Base-by-base conservation (phyloP, 345 rosid genomes). In the Boechera divaricarpa region DNA sequence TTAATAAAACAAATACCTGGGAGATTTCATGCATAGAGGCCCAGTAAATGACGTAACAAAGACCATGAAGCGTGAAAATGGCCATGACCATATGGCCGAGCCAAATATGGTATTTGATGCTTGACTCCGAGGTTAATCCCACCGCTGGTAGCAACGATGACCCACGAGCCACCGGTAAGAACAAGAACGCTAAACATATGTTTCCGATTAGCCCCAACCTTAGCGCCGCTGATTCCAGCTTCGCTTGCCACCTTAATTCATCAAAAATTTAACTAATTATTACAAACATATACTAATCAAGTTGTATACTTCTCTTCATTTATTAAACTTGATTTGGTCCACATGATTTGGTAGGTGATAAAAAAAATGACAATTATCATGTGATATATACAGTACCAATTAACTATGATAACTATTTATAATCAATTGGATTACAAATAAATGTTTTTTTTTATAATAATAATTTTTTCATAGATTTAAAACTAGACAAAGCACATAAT, bases 51-150 rank as follows among this genome's bases (percentile, higher is more conserved):
- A 92, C 82, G 84, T 65, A 91, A 69, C 72, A 36, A 41, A 92
- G 24, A 12, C 98, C 97, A 57, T 94, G 97, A 56, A 82, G 55
- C 0, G 95, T 83, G 77, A 90, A 86, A 77, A 89, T 51, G 21
- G 70, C 11, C 91, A 94, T 82, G 75, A 85, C 87, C 68, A 86
- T 63, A 66, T 94, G 96, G 1, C 98, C 97, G 1, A 94, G 78
- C 97, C 98, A 94, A 42, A 89, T 89, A 53, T 94, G 98, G 35
- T 94, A 94, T 83, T 90, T 94, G 67, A 94, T 92, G 92, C 96
- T 85, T 2, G 83, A 81, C 69, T 94, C 98, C 15, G 95, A 91
- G 21, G 94, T 89, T 29, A 94, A 68, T 8, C 97, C 97, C 6
- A 94, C 71, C 16, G 86, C 54, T 7, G 84, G 83, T 41, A 94